Conservation (phyloP, 805 yeast species). For the Yarrowia bubula region DNA sequence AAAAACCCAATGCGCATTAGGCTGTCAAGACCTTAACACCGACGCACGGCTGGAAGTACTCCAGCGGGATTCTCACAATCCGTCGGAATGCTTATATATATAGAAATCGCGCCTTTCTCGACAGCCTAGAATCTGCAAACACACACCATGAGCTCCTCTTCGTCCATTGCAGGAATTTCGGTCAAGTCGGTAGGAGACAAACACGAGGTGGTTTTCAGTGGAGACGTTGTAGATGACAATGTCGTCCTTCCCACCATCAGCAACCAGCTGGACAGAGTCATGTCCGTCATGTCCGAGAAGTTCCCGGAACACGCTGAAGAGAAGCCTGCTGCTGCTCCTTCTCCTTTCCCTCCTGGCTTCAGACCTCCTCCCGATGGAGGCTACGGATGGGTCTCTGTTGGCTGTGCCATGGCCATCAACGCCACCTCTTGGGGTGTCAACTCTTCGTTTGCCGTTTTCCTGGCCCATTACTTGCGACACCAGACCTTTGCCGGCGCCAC, state of each 20-base stretch:
- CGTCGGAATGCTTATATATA: not conserved
- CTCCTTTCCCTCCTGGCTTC: slow-evolving; percentile 24
- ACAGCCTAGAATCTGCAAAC: not conserved
- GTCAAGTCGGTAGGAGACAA: slow-evolving; percentile 20
- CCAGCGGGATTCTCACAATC: slow-evolving; percentile 4
- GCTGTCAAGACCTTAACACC: slow-evolving; percentile 14
- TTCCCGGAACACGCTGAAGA: not conserved
- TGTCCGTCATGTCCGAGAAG: slow-evolving; percentile 11
- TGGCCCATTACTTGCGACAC: slow-evolving; percentile 24
- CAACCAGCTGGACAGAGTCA: slow-evolving; percentile 25
- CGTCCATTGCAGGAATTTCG: slow-evolving; percentile 13
- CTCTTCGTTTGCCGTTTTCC: slow-evolving; percentile 23
- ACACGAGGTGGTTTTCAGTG: slow-evolving; percentile 18
- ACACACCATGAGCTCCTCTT: slow-evolving; percentile 15
- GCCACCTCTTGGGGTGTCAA: slow-evolving; percentile 26
- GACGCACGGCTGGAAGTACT: slow-evolving; percentile 6
- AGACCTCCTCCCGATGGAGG: slow-evolving; percentile 28
- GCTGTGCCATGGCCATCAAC: slow-evolving; percentile 22
- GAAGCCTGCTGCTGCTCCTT: slow-evolving; percentile 12
- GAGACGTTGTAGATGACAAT: slow-evolving; percentile 8
- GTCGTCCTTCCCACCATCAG: slow-evolving; percentile 10
- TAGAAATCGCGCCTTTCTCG: not conserved
- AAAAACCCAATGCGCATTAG: slow-evolving; percentile 5
- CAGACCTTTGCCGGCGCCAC: slow-evolving; percentile 21
- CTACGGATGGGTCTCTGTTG: slow-evolving; percentile 27